Conservation (phyloP, 2,329 filamentous ascomycete genomes). For the Botrytis porri region DNA sequence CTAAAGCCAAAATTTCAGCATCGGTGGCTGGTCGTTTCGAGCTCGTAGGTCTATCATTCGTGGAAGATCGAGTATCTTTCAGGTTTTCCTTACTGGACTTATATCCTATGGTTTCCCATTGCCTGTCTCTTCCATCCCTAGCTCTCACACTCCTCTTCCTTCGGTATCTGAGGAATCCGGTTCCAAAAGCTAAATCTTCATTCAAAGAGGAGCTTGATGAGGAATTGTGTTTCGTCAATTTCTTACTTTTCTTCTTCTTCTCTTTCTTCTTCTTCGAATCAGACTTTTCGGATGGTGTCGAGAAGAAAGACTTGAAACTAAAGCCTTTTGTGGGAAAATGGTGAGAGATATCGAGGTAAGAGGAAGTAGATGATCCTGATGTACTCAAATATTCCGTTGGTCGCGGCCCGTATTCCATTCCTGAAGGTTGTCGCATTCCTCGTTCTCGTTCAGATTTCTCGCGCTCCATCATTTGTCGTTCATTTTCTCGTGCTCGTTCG, state of each 20-base stretch:
- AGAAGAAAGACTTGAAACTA: conserved; percentile 62
- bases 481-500: conserved; percentile 21
- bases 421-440: conserved; percentile 14
- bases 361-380: conserved; percentile 31
- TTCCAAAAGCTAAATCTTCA: conserved; percentile 66
- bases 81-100: conserved; percentile 21
- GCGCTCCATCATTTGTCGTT: conserved; percentile 17
- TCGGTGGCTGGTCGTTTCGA: conserved; percentile 39
- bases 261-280: conserved; percentile 30
- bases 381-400: conserved; percentile 23
- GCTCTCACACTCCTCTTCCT: conserved; percentile 32
- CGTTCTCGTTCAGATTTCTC: conserved; percentile 12
- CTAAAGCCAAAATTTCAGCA: conserved; percentile 47
- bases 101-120: conserved; percentile 31
- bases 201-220: conserved; percentile 67
- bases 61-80: conserved; percentile 31
- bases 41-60: conserved; percentile 26
- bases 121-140: conserved; percentile 33
- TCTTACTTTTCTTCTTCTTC: conserved; percentile 6
- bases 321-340: conserved; percentile 47
- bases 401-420: conserved; percentile 26
- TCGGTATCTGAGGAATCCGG: conserved; percentile 46
- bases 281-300: conserved; percentile 50
- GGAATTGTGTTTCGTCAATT: conserved; percentile 42
- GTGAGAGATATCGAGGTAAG: conserved; percentile 63